A percentile compares a stretch with the other conserved stretches of the same genome.
These are phyloP conservation scores for Leccinum subgranulosum DNA, from an alignment of 768 basidiomycete species.

Conservation along the genomic window DNA sequence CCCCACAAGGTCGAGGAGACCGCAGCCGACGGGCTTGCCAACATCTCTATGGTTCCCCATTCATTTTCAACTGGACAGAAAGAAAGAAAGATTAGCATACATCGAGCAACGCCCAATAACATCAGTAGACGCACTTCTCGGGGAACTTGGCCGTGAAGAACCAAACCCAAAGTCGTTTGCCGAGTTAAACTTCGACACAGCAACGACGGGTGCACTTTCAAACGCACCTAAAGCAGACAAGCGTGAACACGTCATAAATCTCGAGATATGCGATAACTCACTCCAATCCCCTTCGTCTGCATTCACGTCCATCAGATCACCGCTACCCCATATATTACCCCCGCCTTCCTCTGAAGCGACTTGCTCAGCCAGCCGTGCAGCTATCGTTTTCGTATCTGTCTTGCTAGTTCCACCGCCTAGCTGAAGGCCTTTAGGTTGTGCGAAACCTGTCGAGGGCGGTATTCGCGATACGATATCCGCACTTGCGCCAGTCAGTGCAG, in stretches of 20 bases:
- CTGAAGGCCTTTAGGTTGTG: constrained; percentile 61
- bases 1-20: constrained; percentile 11
- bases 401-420: constrained; percentile 53
- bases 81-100: not conserved
- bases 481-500: not conserved
- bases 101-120: not conserved
- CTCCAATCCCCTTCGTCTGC: constrained; percentile 96
- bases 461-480: not conserved
- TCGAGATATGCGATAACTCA: constrained; percentile 37
- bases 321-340: constrained; percentile 67
- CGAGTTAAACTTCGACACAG: constrained; percentile 22
- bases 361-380: constrained; percentile 59
- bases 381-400: constrained; percentile 38
- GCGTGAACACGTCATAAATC: not conserved
- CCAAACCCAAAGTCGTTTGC: constrained; percentile 28
- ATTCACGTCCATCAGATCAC: constrained; percentile 89
- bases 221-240: constrained; percentile 60
- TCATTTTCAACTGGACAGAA: constrained; percentile 10
- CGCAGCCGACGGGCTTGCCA: constrained; percentile 2
- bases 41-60: constrained; percentile 21
- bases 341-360: constrained; percentile 35
- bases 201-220: constrained; percentile 48
- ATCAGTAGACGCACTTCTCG: constrained; percentile 6
- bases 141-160: constrained; percentile 10
- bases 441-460: constrained; percentile 15